Conservation (phyloP, 805 yeast genomes). For the Pichia insulana region DNA sequence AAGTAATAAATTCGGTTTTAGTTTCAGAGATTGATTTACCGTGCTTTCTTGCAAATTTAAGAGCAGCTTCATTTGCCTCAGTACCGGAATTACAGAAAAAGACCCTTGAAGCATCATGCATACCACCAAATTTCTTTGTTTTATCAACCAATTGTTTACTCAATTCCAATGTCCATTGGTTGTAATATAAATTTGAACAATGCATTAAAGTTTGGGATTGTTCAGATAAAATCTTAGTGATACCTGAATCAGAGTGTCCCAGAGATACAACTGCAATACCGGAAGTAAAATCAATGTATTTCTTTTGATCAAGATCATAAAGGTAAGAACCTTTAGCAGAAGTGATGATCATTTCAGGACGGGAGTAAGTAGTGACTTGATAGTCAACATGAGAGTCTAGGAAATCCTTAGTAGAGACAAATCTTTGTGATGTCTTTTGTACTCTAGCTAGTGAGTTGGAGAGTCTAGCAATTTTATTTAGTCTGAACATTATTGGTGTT, state of each 20-base stretch:
- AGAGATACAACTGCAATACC: slow-evolving; percentile 96
- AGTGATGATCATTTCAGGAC: slow-evolving; percentile 68
- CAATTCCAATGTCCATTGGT: slow-evolving; percentile 74
- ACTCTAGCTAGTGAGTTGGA: slow-evolving; percentile 5
- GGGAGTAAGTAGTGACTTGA: slow-evolving; percentile 70
- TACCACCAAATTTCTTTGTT: slow-evolving; percentile 69
- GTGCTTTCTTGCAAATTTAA: slow-evolving; percentile 65
- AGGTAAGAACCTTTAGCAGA: slow-evolving; percentile 76
- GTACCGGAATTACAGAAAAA: slow-evolving; percentile 50
- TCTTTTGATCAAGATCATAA: slow-evolving; percentile 70
- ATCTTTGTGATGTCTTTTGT: slow-evolving; percentile 6
- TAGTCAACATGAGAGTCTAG: slow-evolving; percentile 27
- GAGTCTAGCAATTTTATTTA: slow-evolving; percentile 1
- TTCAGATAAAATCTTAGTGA: slow-evolving; percentile 60
- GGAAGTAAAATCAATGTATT: slow-evolving; percentile 84
- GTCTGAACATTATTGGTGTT: background rate
- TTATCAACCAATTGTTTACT: slow-evolving; percentile 60
- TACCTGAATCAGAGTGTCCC: slow-evolving; percentile 76
- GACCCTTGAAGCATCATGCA: slow-evolving; percentile 70
- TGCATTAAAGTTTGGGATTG: slow-evolving; percentile 74
- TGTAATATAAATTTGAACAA: slow-evolving; percentile 78
- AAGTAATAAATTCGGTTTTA: slow-evolving; percentile 77
- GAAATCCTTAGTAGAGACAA: slow-evolving; percentile 24
- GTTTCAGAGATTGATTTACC: slow-evolving; percentile 48
- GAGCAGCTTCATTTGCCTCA: slow-evolving; percentile 37